phyloP scores from a whole-genome alignment of 192 early-diverging fungal species.

The Pilaira anomala region DNA sequence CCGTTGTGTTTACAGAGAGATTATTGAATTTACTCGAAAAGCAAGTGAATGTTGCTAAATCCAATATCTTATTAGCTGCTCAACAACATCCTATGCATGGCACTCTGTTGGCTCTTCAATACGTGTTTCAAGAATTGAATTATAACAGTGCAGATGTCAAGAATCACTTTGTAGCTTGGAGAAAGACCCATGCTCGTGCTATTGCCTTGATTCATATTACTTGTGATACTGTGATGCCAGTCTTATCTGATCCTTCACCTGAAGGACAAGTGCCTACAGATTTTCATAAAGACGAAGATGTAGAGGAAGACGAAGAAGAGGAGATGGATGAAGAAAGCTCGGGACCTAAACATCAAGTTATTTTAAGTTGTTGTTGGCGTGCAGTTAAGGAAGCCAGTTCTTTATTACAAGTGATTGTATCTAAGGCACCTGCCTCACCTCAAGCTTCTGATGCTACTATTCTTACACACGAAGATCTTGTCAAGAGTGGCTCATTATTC shows the following conservation, averaged over 20 bases:
- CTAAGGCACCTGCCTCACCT: conserved; percentile 33
- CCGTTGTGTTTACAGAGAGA: conserved; percentile 36
- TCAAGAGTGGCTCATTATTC: conserved; percentile 51
- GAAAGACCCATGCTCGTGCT: conserved; percentile 42
- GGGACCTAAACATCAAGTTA: conserved; percentile 77
- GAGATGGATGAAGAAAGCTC: conserved; percentile 41
- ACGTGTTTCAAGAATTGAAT: conserved; percentile 61
- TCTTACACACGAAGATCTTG: conserved; percentile 15
- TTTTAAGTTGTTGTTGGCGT: conserved; percentile 89
- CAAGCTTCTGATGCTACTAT: conserved; percentile 11
- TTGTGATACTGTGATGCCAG: conserved; percentile 59
- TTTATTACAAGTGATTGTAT: conserved; percentile 49
- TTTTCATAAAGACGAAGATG: conserved; percentile 67
- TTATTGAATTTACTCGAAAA: conserved; percentile 48
- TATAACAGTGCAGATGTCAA: conserved; percentile 45
- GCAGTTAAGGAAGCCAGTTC: conserved; percentile 82
- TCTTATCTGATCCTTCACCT: conserved; percentile 76
- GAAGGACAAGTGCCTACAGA: conserved; percentile 89
- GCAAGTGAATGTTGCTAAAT: conserved; percentile 46
- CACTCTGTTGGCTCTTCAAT: conserved; percentile 48
- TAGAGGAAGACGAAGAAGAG: conserved; percentile 46
- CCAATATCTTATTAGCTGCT: conserved; percentile 50
- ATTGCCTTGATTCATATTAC: conserved; percentile 50
- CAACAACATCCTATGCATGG: conserved; percentile 55
- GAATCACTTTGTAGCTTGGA: conserved; percentile 47